phyloP scores from a whole-genome alignment of 2,329 filamentous ascomycete species.

The Beauveria australis region DNA sequence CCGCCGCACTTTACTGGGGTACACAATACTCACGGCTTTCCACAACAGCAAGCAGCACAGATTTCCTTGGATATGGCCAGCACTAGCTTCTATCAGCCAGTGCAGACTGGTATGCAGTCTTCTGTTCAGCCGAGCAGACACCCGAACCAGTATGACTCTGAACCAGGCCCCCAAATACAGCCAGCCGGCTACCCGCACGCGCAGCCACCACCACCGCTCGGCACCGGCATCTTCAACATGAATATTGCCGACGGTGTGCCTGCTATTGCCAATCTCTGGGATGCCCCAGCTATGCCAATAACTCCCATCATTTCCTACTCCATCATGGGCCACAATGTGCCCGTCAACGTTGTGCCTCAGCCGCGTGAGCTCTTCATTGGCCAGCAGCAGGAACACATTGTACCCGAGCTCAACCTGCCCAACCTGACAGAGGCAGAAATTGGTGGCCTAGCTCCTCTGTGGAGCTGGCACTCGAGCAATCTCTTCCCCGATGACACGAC shows the following conservation, averaged over 20 bases:
- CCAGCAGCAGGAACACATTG: conserved; percentile 1
- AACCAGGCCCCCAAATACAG: neutral
- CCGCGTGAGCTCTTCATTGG: conserved; percentile 2
- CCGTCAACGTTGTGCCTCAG: conserved; percentile 4
- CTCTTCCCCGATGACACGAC: conserved; percentile 15
- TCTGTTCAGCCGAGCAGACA: neutral
- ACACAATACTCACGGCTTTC: neutral
- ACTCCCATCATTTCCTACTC: conserved; percentile 4
- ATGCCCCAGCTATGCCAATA: neutral
- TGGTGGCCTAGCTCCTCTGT: conserved; percentile 17
- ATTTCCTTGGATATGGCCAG: neutral
- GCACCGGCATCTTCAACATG: conserved; percentile 7
- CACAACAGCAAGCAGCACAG: neutral
- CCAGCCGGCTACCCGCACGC: neutral
- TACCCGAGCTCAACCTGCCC: conserved; percentile 14
- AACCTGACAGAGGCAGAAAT: conserved; percentile 17
- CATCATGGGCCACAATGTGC: conserved; percentile 8
- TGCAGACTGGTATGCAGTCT: neutral
- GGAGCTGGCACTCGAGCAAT: conserved; percentile 19
- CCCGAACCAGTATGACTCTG: neutral
- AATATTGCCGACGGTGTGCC: conserved; percentile 2
- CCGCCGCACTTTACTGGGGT: neutral
- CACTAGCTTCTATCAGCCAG: neutral
- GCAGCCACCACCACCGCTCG: conserved; percentile 1
- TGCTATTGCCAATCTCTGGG: conserved; percentile 9